Percentiles rank a stretch among this genome's conserved stretches.
phyloP scores from a whole-genome alignment of 345 rosid species.

The Turritis glabra region DNA sequence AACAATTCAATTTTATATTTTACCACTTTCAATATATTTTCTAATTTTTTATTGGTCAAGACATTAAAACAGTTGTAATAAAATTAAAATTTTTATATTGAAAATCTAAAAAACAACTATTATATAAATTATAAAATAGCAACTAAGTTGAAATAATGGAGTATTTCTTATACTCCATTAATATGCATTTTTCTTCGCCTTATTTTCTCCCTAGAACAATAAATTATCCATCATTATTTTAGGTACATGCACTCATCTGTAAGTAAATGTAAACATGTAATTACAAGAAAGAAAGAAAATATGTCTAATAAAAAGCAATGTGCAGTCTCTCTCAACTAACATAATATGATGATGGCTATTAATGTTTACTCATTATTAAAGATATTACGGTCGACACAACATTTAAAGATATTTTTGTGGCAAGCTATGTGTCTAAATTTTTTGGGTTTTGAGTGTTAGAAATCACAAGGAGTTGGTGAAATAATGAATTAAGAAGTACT shows the following conservation, averaged over 20 bases:
- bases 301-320: not conserved
- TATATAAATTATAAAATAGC: no score
- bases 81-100: no score
- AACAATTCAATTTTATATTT: no score
- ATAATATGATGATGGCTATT: not conserved
- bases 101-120: no score
- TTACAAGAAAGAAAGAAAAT: not conserved
- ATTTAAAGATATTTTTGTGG: not conserved
- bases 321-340: slow-evolving; percentile 6
- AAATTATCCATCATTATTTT: slow-evolving; percentile 8
- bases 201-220: not conserved
- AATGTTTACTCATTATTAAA: not conserved
- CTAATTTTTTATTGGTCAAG: no score
- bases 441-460: not conserved
- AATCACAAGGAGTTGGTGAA: not conserved
- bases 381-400: not conserved
- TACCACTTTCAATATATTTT: no score
- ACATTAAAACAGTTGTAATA: no score
- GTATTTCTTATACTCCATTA: not conserved
- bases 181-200: not conserved
- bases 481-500: not conserved
- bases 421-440: not conserved
- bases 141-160: no score
- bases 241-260: slow-evolving; percentile 16
- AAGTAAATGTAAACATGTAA: not conserved